Evolutionary conservation across 2,329 filamentous ascomycete genomes (phyloP), one percentile per base, ranked within the genome.

Genomic region (Ophiocordyceps sinensis): DNA sequence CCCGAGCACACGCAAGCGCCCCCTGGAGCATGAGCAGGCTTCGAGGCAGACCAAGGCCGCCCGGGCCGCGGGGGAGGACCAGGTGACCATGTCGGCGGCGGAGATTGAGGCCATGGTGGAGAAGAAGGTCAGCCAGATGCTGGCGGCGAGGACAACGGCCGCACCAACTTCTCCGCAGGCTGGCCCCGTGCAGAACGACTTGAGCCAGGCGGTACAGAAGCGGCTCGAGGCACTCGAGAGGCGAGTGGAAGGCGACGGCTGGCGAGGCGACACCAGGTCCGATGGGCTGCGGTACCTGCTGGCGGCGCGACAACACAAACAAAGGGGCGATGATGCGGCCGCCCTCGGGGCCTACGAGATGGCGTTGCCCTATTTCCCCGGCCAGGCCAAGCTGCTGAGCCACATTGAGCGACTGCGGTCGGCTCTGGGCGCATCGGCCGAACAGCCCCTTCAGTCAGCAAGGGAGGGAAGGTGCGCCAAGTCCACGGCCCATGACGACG

Each of bases 71-170:
- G 52, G 46, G 46, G 62, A 49, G 48, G 52, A 51, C 19, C 43
- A 47, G 46, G 52, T 60, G 48, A 71, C 66, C 58, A 70, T 85
- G 9, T 82, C 79, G 0, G 74, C 79, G 15, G 81, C 78, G 12
- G 80, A 79, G 40, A 93, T 96, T 45, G 88, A 95, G 57, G 85
- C 87, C 32, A 79, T 95, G 64, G 86, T 96, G 1, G 85, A 94
- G 60, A 85, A 82, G 51, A 94, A 94, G 53, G 85, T 96, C 1
- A 81, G 82, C 44, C 87, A 94, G 62, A 87, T 91, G 30, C 68
- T 96, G 1, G 86, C 88, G 0, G 79, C 81, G n/a, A 76, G 82
- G 41, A 49, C 51, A 29, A 75, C 80, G 35, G 62, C 70, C 14
- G 61, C 56, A n/a, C 47, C 54, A 28, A 51, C 59, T 5, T 11